Percentiles rank a stretch among this genome's conserved stretches.
Evolutionary conservation across 2,329 filamentous ascomycete genomes (phyloP).

Genomic region (Sordariomycetes sp.): DNA sequence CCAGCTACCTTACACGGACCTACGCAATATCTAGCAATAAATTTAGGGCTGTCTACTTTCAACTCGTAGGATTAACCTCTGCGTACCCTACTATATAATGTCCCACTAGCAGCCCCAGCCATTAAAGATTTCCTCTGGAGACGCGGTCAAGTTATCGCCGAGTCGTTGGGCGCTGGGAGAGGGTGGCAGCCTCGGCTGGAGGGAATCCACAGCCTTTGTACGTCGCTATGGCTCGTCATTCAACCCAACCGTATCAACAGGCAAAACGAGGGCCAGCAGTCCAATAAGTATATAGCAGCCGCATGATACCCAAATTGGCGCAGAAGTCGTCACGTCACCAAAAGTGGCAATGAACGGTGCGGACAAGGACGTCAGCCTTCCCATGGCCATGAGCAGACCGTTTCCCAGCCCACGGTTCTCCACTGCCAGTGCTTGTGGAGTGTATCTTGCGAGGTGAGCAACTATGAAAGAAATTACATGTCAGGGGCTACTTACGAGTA

Average conservation of each 20-base stretch:
- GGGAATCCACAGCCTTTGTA: too few species aligned
- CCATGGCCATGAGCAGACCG: conserved; percentile 10
- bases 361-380: conserved; percentile 10
- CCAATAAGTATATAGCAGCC: conserved; percentile 11
- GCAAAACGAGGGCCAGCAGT: conserved; percentile 7
- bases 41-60: too few species aligned
- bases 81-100: too few species aligned
- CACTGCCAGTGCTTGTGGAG: conserved; percentile 9
- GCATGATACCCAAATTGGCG: conserved; percentile 12
- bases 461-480: neutral
- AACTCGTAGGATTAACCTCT: too few species aligned
- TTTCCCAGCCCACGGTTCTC: conserved; percentile 10
- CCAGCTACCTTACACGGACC: too few species aligned
- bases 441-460: conserved; percentile 6
- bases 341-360: conserved; percentile 13
- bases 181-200: too few species aligned
- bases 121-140: too few species aligned
- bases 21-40: too few species aligned
- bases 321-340: conserved; percentile 11
- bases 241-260: conserved; percentile 11
- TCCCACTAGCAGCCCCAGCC: too few species aligned
- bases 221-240: too few species aligned
- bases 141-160: too few species aligned
- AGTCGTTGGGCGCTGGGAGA: too few species aligned
- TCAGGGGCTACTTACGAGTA: conserved; percentile 7